These are phyloP conservation scores for Iris pallida DNA, from an alignment of 116 monocot species.

Conservation along the genomic window DNA sequence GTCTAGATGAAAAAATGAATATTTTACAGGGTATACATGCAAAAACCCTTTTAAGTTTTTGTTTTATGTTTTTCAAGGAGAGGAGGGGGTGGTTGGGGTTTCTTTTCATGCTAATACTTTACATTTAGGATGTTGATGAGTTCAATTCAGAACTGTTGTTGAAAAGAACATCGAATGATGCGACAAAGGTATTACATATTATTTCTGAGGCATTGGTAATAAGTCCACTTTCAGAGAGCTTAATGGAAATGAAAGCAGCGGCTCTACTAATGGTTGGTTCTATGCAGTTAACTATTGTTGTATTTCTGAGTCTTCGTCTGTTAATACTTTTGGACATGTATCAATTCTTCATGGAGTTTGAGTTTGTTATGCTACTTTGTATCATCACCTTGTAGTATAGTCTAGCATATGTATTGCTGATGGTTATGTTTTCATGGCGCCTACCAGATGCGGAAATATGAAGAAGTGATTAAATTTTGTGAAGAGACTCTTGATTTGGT, in stretches of 20 bases:
- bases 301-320: neutral
- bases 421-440: constrained; percentile 8
- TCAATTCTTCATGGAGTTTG: neutral
- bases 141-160: constrained; percentile 31
- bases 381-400: neutral
- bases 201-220: constrained; percentile 64
- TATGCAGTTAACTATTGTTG: neutral
- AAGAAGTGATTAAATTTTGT: constrained; percentile 75
- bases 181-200: constrained; percentile 40
- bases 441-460: constrained; percentile 61
- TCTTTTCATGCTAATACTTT: neutral
- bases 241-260: constrained; percentile 90
- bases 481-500: constrained; percentile 55
- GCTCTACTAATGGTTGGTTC: constrained; percentile 70
- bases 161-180: constrained; percentile 63
- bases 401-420: constrained; percentile 2
- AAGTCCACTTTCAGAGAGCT: constrained; percentile 67
- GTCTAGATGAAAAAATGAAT: too few relatives aligned
- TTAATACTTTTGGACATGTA: neutral
- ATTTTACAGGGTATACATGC: too few relatives aligned
- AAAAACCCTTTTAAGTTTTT: too few relatives aligned
- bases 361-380: neutral
- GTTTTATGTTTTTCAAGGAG: neutral
- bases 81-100: neutral
- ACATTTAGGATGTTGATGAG: neutral